Evolutionary conservation across 148 eudicot species (phyloP).

Genomic region (Silene latifolia): DNA sequence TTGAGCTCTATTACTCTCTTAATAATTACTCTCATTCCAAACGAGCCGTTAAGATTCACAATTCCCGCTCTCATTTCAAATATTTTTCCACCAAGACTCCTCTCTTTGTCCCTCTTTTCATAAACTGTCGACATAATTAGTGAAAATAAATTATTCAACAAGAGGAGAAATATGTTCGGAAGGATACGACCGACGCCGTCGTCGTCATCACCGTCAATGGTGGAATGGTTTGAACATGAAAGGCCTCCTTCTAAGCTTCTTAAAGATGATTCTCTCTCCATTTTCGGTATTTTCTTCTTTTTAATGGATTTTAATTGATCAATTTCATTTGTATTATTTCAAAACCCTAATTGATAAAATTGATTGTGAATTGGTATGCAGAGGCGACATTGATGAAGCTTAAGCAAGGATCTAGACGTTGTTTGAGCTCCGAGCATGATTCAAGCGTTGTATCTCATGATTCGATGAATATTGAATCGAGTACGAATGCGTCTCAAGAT

Average conservation of each 20-base stretch:
- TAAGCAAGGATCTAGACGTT: constrained; percentile 51
- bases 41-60: neutral
- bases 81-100: too few species aligned
- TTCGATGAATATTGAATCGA: constrained; percentile 23
- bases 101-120: neutral
- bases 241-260: constrained; percentile 49
- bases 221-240: constrained; percentile 54
- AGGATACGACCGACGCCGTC: constrained; percentile 50
- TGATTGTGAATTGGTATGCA: constrained; percentile 22
- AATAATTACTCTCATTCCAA: too few species aligned
- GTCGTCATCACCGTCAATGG: constrained; percentile 31
- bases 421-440: constrained; percentile 9
- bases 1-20: too few species aligned
- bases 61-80: neutral
- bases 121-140: neutral
- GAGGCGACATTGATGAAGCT: constrained; percentile 70
- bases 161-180: constrained; percentile 50
- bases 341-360: neutral
- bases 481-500: neutral
- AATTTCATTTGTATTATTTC: neutral
- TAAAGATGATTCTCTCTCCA: constrained; percentile 74
- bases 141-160: constrained; percentile 13
- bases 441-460: constrained; percentile 7
- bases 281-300: constrained; percentile 48
- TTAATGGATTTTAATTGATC: neutral